These are phyloP conservation scores for Coemansia sp. DNA, from an alignment of 192 early-diverging fungal species.

Conservation along the genomic window DNA sequence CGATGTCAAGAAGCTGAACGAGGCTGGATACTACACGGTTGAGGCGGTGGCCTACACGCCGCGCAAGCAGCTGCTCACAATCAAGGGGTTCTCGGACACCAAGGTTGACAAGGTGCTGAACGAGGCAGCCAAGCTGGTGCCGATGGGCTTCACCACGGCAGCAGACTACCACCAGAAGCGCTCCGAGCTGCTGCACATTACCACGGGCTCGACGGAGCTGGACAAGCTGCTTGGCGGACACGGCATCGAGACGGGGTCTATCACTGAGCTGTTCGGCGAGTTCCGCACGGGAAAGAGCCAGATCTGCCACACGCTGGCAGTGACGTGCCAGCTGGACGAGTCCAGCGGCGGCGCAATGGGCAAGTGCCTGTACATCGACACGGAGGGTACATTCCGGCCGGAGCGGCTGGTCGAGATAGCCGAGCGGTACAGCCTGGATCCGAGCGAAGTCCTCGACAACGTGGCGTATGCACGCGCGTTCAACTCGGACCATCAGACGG, in stretches of 20 bases:
- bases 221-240: conserved; percentile 88
- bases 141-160: conserved; percentile 94
- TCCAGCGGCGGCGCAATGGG: conserved; percentile 91
- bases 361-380: conserved; percentile 95
- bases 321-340: conserved; percentile 91
- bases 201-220: conserved; percentile 87
- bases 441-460: conserved; percentile 89
- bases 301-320: conserved; percentile 92
- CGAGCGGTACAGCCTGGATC: conserved; percentile 78
- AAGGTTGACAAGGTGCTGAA: conserved; percentile 93
- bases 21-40: conserved; percentile 88
- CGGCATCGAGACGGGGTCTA: conserved; percentile 94
- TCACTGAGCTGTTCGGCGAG: conserved; percentile 98
- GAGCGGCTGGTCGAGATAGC: conserved; percentile 82
- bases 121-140: conserved; percentile 90
- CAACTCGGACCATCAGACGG: conserved; percentile 93
- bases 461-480: conserved; percentile 93
- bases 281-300: conserved; percentile 98
- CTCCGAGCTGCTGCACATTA: conserved; percentile 76
- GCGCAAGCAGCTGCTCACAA: conserved; percentile 75
- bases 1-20: conserved; percentile 82
- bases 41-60: conserved; percentile 93
- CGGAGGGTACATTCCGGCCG: conserved; percentile 95
- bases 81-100: conserved; percentile 94
- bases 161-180: conserved; percentile 85